phyloP scores from a whole-genome alignment of 805 yeast genomes.

The Cyberlindnera maclurae region DNA sequence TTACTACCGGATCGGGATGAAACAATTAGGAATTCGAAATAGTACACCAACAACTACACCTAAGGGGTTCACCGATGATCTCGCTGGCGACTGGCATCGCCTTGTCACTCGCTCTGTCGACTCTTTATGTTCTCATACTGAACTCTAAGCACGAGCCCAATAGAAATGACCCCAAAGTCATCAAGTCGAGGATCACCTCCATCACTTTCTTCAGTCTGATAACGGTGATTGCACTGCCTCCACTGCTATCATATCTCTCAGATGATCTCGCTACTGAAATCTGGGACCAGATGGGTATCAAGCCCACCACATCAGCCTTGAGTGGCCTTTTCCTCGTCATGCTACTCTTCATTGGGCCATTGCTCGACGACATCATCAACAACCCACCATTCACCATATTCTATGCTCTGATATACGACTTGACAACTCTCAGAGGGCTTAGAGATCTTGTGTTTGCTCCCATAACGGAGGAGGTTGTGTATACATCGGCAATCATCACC shows the following conservation, averaged over 20 bases:
- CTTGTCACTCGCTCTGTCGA: conserved; percentile 31
- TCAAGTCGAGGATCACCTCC: conserved; percentile 34
- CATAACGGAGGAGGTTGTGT: conserved; percentile 68
- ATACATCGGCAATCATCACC: conserved; percentile 40
- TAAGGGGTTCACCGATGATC: neutral
- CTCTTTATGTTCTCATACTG: conserved; percentile 35
- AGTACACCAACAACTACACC: neutral
- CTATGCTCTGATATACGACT: conserved; percentile 6
- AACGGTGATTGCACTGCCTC: conserved; percentile 6
- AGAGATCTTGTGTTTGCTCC: conserved; percentile 69
- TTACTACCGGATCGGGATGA: too few relatives aligned
- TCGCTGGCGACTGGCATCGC: conserved; percentile 11
- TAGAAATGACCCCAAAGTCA: conserved; percentile 38
- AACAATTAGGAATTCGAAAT: neutral
- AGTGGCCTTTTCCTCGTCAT: conserved; percentile 26
- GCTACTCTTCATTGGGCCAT: conserved; percentile 43
- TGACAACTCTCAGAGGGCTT: conserved; percentile 32
- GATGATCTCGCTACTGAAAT: conserved; percentile 5
- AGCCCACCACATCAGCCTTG: conserved; percentile 27
- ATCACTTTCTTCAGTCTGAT: conserved; percentile 20
- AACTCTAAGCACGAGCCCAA: conserved; percentile 13
- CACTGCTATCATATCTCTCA: conserved; percentile 6
- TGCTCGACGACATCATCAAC: conserved; percentile 29
- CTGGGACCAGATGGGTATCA: conserved; percentile 26
- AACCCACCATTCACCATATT: conserved; percentile 10